Base-by-base conservation (phyloP, 345 rosid genomes). In the Pugionium dolabratum region DNA sequence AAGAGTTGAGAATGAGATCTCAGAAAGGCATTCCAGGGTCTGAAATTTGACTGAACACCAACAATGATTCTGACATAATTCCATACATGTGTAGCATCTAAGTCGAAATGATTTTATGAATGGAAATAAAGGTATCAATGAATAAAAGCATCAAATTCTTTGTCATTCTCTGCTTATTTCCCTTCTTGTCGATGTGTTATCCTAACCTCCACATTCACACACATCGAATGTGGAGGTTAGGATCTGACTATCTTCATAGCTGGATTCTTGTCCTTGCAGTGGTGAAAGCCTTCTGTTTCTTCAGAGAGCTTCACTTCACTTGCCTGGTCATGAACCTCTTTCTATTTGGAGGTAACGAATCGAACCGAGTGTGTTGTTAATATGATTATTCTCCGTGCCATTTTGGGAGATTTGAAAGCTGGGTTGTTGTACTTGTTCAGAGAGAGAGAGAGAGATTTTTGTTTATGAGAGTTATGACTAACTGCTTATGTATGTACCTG, bases 371-470 rank as follows among this genome's bases (percentile, higher is more conserved):
- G 48, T 48, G 29, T 1, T 57, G 56, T 31, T 43, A 27, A 1
- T 27, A 26, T 56, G 61, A 33, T 56, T 37, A 8, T 26, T 32
- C 31, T 32, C 43, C 18, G 18, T 18, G 18, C 18, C 18, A 18
- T 18, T 25, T 8, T 8, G 48, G 11, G 47, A 28, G 32, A 28
- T 28, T 11, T 46, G 46, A 56, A 46, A 56, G 33, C 8, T 39
- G 11, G 64, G 30, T 39, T 67, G 29, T 59, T 68, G 59, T 68
- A 50, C 44, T 58, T 32, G 52, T 49, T 58, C 64, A 67, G 71
- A 45, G 55, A 18, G 18, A 18, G 18, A 18, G 48, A 43, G 52
- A 10, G 53, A 66, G 45, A 33, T 34, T 6, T 32, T 7, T 53
- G 27, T 52, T 30, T 18, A 5, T 26, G 52, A 42, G 60, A 65